A percentile compares a stretch with the other conserved stretches of the same genome.
Conservation (phyloP, 2,329 filamentous ascomycete species). For the Atkinsonella hypoxylon region DNA sequence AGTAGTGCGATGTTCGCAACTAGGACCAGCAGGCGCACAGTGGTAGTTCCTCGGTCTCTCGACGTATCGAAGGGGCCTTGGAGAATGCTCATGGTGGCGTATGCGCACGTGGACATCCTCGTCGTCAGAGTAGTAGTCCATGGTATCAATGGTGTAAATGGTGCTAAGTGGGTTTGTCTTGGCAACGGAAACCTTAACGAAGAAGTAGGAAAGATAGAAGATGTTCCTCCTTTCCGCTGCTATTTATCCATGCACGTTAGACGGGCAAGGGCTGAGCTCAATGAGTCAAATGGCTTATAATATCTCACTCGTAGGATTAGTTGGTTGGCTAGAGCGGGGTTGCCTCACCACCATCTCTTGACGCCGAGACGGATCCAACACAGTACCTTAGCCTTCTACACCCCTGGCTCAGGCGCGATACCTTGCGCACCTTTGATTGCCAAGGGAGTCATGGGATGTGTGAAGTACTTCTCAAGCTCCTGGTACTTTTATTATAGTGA, state of each 20-base stretch:
- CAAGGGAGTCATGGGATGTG: no score
- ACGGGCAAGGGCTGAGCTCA: not conserved
- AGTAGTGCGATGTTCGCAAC: slow-evolving; percentile 33
- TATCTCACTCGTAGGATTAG: slow-evolving; percentile 2
- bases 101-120: slow-evolving; percentile 43
- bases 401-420: not conserved
- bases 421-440: no score
- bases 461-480: no score
- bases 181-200: not conserved
- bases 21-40: slow-evolving; percentile 27
- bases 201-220: not conserved
- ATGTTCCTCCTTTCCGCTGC: not conserved
- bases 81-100: slow-evolving; percentile 28
- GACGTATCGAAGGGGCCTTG: slow-evolving; percentile 33
- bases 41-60: slow-evolving; percentile 28
- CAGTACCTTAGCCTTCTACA: no score
- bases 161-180: no score
- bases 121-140: slow-evolving; percentile 36
- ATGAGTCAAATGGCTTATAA: not conserved
- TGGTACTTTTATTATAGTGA: no score
- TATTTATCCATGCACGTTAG: not conserved
- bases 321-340: slow-evolving; percentile 2
- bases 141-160: not conserved
- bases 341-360: not conserved
- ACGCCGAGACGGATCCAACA: no score